Evolutionary conservation across 2,329 filamentous ascomycete genomes (phyloP), one percentile per base, ranked within the genome.

Genomic region (Orbilia javanica): DNA sequence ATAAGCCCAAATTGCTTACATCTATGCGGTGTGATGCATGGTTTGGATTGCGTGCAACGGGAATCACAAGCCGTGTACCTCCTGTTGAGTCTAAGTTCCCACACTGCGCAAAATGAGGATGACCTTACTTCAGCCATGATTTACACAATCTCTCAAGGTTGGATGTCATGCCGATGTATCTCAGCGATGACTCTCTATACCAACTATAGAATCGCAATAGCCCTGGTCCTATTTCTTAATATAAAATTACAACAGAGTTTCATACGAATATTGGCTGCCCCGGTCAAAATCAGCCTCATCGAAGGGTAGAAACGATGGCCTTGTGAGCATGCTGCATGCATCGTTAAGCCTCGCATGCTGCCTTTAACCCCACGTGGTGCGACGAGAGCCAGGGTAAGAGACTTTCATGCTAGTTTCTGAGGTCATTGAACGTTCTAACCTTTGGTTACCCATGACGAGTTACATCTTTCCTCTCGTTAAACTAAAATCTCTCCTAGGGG

Each of bases 21-120:
- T 57, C 1, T 20, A 57, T 57, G 52, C 29, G n/a, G 52, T 57
- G 52, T 7, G n/a, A 57, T 57, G 46, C 46, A 25, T 11, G n/a
- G n/a, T 22, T 36, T 18, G 29, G 18, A 20, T 57, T 36, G 10
- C 29, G 29, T 57, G 11, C 52, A 18, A 31, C 50, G 27, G 25
- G 50, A 15, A 31, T 18, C 13, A 57, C 27, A 36, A 20, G 13
- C 29, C 11, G 29, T 57, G 29, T 34, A 34, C 29, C 29, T 57
- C 27, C 31, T 57, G 52, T 18, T 22, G 29, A 36, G 29, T 22
- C 11, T 36, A 36, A 13, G 22, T 0, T 20, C 4, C 3, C 11
- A 55, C 52, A 20, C n/a, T 2, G 29, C 13, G n/a, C 25, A 5
- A 29, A 31, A 53, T 7, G 22, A 4, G 6, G 2, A 11, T 18